These are phyloP conservation scores for Curvularia hawaiiensis DNA, from an alignment of 2,329 filamentous ascomycete species.

Conservation along the genomic window DNA sequence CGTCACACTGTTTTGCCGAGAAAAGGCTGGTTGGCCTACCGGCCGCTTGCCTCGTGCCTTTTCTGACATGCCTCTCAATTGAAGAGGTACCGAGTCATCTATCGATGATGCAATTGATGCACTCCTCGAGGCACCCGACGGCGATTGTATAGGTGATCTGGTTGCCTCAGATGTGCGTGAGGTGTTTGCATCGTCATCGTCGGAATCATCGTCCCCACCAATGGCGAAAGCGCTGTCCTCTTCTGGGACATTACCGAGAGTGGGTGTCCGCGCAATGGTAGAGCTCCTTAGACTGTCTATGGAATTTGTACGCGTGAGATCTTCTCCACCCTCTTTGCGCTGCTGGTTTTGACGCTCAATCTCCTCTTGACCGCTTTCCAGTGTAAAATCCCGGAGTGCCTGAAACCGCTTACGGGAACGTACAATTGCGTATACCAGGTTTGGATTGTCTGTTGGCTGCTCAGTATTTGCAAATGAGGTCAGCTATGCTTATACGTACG, in stretches of 20 bases:
- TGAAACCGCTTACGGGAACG: slow-evolving; percentile 84
- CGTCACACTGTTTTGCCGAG: slow-evolving; percentile 85
- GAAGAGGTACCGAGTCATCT: slow-evolving; percentile 81
- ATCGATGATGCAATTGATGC: slow-evolving; percentile 68
- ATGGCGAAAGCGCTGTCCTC: slow-evolving; percentile 86
- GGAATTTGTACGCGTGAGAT: slow-evolving; percentile 61
- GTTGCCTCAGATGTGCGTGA: slow-evolving; percentile 47
- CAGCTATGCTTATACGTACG: slow-evolving; percentile 57
- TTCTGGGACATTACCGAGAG: slow-evolving; percentile 72
- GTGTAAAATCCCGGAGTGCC: slow-evolving; percentile 81
- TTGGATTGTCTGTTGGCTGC: slow-evolving; percentile 68
- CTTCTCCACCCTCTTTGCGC: slow-evolving; percentile 62
- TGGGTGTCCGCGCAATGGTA: slow-evolving; percentile 59
- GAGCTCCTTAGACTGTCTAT: slow-evolving; percentile 72
- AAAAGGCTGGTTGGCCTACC: slow-evolving; percentile 79
- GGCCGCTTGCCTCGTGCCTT: slow-evolving; percentile 97
- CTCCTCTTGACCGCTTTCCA: slow-evolving; percentile 91
- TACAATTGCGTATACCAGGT: slow-evolving; percentile 79
- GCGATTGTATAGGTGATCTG: slow-evolving; percentile 39
- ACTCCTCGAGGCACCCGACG: slow-evolving; percentile 58
- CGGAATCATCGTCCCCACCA: slow-evolving; percentile 77
- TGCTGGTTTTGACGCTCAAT: slow-evolving; percentile 78
- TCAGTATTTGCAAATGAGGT: slow-evolving; percentile 19
- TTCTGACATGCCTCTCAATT: slow-evolving; percentile 92
- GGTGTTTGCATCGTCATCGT: slow-evolving; percentile 66